Evolutionary conservation across 345 rosid species (phyloP).

Genomic region (Sonneratia caseolaris): DNA sequence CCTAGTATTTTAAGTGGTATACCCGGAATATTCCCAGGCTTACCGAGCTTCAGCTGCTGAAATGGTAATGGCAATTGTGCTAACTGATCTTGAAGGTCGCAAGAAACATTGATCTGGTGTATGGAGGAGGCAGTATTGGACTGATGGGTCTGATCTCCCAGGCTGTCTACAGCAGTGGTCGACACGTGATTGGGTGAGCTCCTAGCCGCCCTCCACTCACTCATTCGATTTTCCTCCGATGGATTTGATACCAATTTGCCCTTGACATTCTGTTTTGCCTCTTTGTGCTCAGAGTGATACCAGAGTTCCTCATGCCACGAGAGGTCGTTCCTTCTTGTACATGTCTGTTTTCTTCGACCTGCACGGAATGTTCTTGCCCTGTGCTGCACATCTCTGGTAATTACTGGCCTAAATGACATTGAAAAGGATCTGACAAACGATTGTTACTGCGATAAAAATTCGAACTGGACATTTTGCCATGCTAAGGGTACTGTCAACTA

Average conservation of each 20-base stretch:
- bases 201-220: neutral
- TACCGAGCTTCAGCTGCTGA: too few relatives aligned
- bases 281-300: neutral
- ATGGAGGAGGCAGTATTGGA: conserved; percentile 97
- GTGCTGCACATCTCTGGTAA: too few relatives aligned
- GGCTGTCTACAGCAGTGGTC: conserved; percentile 94
- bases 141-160: conserved; percentile 94
- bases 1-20: too few relatives aligned
- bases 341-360: too few relatives aligned
- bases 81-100: neutral
- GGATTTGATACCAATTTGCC: neutral
- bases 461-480: neutral
- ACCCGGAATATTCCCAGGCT: too few relatives aligned
- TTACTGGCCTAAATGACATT: too few relatives aligned
- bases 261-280: neutral
- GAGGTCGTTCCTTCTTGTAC: neutral
- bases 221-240: neutral
- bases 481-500: neutral
- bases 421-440: too few relatives aligned
- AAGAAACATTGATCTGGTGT: conserved; percentile 49
- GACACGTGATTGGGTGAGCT: conserved; percentile 88
- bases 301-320: neutral
- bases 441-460: neutral
- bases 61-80: too few relatives aligned
- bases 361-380: too few relatives aligned